A percentile compares a stretch with the other conserved stretches of the same genome.
Conservation (phyloP, 371 early-diverging fungal species). For the Mycotypha africana region DNA sequence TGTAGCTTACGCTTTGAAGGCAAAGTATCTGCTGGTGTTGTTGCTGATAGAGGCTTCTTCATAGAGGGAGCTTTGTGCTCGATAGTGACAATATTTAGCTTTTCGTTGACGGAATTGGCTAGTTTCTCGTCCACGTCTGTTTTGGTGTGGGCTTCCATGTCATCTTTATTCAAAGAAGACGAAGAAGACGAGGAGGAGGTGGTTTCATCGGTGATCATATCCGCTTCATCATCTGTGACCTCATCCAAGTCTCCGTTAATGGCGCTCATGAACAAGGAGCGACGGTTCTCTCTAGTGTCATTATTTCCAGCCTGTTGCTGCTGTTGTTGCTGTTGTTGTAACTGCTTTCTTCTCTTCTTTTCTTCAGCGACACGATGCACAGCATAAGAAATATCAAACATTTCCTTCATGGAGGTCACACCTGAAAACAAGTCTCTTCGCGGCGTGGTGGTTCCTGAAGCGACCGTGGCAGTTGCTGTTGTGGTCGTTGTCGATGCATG, state of each 20-base stretch:
- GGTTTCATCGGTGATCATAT: slow-evolving; percentile 3
- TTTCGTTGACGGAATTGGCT: slow-evolving; percentile 1
- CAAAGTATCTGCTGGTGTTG: not conserved
- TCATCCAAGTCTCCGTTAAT: slow-evolving; percentile 20
- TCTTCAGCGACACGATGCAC: slow-evolving; percentile 62
- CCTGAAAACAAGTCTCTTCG: slow-evolving; percentile 39
- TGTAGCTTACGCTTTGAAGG: slow-evolving; percentile 1
- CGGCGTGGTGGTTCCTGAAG: slow-evolving; percentile 17
- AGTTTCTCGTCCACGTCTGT: slow-evolving; percentile 3
- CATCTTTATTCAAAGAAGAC: too few species aligned
- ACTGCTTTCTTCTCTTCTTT: slow-evolving; percentile 29
- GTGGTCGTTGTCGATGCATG: not conserved
- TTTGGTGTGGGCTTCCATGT: not conserved
- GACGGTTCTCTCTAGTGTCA: not conserved
- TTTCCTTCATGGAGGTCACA: slow-evolving; percentile 52
- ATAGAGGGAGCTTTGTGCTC: too few species aligned
- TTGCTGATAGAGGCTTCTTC: not conserved
- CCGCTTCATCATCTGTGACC: slow-evolving; percentile 12
- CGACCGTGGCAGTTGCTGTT: not conserved
- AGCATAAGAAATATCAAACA: slow-evolving; percentile 60
- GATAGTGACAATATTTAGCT: slow-evolving; percentile 3
- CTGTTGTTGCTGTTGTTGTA: not conserved
- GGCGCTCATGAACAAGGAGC: slow-evolving; percentile 9
- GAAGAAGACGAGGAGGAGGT: slow-evolving; percentile 13
- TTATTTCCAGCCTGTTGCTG: not conserved